Evolutionary conservation across 352 stramenopile species (phyloP), one percentile per base, ranked within the genome.

Genomic region (Phytophthora macrochlamydospora): DNA sequence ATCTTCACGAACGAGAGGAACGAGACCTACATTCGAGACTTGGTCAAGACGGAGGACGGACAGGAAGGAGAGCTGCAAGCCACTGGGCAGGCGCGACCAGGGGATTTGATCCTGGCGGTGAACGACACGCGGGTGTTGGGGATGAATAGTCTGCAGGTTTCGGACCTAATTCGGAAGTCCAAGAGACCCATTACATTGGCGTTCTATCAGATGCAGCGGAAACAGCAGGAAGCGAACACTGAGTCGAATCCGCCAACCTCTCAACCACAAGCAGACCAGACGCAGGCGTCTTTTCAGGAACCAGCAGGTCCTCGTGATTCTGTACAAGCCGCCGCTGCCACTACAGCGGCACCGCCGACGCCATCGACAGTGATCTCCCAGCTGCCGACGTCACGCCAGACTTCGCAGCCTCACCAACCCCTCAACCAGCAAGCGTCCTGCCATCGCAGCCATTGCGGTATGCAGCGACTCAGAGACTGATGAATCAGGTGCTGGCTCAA

Each of bases 1-100:
- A 91, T 94, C 50, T 79, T 79, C 60, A 87, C 83, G 35, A 79
- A 67, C 51, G 63, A 74, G 14, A 45, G 66, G 28, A 75, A 76
- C 31, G 70, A 77, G 43, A 91, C 86, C 29, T 77, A 67, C 18
- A 55, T 94, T 9, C 75, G 81, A 12, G 72, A 90, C 43, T 71
- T 94, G 32, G 60, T 89, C 4, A 66, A 59, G 32, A 90, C 75
- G 13, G 61, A 72, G 0, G 69, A 87, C 40, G 81, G 84, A 4
- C 32, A 69, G n/a, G 51, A 52, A 0, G 85, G 85, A 14, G 85
- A 93, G 69, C 71, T 93, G 54, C 81, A 92, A 60, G 69, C 81
- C 8, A 80, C 81, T 0, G 76, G 81, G 3, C 69, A 76, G 32
- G 78, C 92, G 2, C 45, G 70, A 7, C 31, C 75, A 0, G 85